Conservation (phyloP, 2,329 filamentous ascomycete genomes). For the Paraconiothyrium sp. region DNA sequence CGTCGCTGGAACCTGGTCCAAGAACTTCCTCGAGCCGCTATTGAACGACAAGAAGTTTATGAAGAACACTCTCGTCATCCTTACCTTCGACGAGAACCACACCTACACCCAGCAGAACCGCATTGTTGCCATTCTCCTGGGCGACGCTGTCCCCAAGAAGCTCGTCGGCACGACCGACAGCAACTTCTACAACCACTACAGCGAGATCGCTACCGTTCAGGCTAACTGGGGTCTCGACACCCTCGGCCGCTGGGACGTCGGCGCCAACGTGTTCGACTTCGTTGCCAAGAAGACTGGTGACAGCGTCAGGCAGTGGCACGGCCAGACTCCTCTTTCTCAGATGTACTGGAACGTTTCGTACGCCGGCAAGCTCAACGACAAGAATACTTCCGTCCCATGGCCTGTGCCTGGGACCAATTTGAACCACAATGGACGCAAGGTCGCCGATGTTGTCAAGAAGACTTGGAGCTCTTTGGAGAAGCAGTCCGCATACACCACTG, state of each 20-base stretch:
- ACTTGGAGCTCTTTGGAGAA: conserved; percentile 36
- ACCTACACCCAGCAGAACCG: conserved; percentile 73
- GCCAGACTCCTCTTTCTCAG: conserved; percentile 35
- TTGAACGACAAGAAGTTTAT: conserved; percentile 75
- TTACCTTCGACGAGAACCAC: conserved; percentile 83
- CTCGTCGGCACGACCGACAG: conserved; percentile 74
- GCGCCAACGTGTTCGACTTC: conserved; percentile 56
- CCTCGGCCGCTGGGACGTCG: conserved; percentile 58
- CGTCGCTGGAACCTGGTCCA: conserved; percentile 73
- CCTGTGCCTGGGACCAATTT: conserved; percentile 40
- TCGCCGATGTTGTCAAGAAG: conserved; percentile 34
- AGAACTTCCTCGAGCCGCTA: conserved; percentile 74
- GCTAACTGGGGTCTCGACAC: conserved; percentile 58
- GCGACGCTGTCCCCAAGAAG: conserved; percentile 73
- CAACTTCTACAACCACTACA: conserved; percentile 65
- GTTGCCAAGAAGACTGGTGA: conserved; percentile 42
- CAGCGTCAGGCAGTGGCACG: conserved; percentile 36
- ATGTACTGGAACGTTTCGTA: conserved; percentile 47
- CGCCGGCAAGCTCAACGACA: conserved; percentile 43
- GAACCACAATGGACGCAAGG: conserved; percentile 38
- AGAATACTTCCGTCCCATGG: conserved; percentile 38
- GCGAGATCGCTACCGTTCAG: conserved; percentile 55
- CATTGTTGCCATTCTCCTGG: conserved; percentile 76
- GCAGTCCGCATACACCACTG: conserved; percentile 40
- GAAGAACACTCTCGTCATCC: conserved; percentile 76